Percentiles rank a stretch among this genome's conserved stretches.
Conservation (phyloP, 1,139 yeast genomes). For the Zygoascus meyerae region DNA sequence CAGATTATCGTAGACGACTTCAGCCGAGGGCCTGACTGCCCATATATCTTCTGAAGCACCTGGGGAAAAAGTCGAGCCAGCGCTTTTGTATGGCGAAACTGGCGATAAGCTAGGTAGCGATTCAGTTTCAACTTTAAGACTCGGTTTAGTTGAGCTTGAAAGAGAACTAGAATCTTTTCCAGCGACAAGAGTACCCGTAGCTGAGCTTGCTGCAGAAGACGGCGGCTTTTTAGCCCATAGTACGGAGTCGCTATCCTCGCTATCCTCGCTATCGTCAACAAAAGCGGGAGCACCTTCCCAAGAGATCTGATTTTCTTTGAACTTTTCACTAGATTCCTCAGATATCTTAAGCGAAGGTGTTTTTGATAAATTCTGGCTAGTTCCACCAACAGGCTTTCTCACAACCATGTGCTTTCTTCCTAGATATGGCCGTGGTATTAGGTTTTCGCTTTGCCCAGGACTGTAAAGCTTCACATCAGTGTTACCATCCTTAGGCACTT, state of each 20-base stretch:
- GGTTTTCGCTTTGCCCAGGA: conserved; percentile 26
- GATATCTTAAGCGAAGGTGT: neutral
- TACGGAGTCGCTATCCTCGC: conserved; percentile 43
- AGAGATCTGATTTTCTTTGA: conserved; percentile 52
- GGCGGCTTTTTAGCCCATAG: conserved; percentile 54
- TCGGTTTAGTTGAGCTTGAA: conserved; percentile 12
- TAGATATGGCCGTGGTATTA: conserved; percentile 27
- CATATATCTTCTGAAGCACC: conserved; percentile 22
- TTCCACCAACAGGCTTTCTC: conserved; percentile 22
- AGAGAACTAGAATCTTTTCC: neutral
- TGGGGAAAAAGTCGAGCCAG: conserved; percentile 29
- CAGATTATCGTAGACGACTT: conserved; percentile 83
- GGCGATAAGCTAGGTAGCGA: conserved; percentile 15
- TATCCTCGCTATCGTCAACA: conserved; percentile 41
- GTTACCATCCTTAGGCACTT: neutral
- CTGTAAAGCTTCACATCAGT: conserved; percentile 21
- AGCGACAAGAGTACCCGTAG: neutral
- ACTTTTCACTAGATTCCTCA: neutral
- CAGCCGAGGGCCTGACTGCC: conserved; percentile 91
- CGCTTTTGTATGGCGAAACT: conserved; percentile 16
- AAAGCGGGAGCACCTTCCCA: conserved; percentile 68
- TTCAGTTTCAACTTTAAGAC: conserved; percentile 20
- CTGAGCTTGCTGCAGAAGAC: neutral
- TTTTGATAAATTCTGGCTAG: neutral
- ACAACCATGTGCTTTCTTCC: conserved; percentile 22